Conservation (phyloP, 169 alveolate genomes). For the Theileria sp. region DNA sequence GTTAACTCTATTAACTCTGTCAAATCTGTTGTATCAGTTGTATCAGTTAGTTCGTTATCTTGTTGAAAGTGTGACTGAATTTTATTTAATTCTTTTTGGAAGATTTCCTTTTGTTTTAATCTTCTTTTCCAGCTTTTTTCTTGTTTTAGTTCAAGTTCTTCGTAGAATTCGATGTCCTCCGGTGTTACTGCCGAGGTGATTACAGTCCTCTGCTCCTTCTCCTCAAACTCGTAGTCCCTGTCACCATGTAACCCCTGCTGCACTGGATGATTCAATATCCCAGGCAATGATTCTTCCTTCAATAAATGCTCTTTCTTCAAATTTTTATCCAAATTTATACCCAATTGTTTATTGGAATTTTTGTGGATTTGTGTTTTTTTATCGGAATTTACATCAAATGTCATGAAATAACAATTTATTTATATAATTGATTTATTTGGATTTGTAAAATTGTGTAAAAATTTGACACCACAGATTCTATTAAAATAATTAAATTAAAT, state of each 20-base stretch:
- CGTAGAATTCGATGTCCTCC: constrained; percentile 43
- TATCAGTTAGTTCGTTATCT: neutral
- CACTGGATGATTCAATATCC: constrained; percentile 15
- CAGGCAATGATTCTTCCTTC: constrained; percentile 12
- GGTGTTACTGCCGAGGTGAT: constrained; percentile 49
- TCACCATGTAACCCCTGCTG: constrained; percentile 26
- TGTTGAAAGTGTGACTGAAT: neutral
- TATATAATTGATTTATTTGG: too few species aligned
- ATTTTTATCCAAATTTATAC: neutral
- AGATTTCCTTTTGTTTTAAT: constrained; percentile 23
- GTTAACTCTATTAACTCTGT: too few species aligned
- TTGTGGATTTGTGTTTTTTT: too few species aligned
- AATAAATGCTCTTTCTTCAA: neutral
- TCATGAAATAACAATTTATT: too few species aligned
- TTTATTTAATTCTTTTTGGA: constrained; percentile 14
- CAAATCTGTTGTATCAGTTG: neutral
- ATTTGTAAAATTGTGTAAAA: too few species aligned
- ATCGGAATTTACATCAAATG: too few species aligned
- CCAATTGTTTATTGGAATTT: too few species aligned
- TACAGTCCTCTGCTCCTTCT: constrained; percentile 21
- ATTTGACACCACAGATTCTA: too few species aligned
- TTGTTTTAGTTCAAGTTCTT: constrained; percentile 37
- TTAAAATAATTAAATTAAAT: too few species aligned
- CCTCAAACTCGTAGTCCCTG: constrained; percentile 7
- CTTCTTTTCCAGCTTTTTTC: constrained; percentile 44